A percentile compares a stretch with the other conserved stretches of the same genome.
Conservation (phyloP, 2,329 filamentous ascomycete species). For the Ophiostoma sp. region DNA sequence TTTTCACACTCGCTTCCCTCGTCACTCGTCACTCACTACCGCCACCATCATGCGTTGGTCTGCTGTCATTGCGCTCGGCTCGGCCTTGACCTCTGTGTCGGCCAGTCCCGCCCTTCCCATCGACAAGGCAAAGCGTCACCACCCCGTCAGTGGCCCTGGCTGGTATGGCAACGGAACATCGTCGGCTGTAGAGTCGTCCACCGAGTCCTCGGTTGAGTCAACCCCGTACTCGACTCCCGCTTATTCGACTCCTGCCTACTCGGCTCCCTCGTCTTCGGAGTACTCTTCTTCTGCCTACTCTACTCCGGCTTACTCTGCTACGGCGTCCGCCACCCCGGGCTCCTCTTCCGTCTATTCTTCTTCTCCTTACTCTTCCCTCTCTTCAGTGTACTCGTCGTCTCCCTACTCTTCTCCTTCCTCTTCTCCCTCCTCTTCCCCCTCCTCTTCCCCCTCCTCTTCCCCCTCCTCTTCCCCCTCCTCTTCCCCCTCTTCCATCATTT, state of each 20-base stretch:
- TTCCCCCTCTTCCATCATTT: background rate
- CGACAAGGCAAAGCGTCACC: background rate
- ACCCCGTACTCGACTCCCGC: background rate
- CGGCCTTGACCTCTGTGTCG: conserved; percentile 19
- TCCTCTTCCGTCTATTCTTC: background rate
- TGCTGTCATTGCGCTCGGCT: conserved; percentile 21
- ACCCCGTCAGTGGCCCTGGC: background rate
- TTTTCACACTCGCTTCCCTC: background rate
- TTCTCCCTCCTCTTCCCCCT: background rate
- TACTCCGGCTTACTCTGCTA: background rate
- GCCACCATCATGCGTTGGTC: conserved; percentile 22
- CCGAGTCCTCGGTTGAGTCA: background rate
- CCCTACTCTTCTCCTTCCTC: background rate
- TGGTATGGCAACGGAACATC: conserved; percentile 11
- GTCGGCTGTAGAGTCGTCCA: background rate
- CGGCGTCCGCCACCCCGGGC: background rate
- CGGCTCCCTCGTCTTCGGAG: background rate
- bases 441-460: background rate
- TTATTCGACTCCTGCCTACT: background rate
- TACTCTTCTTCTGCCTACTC: background rate
- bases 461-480: conserved; percentile 7
- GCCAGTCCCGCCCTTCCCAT: conserved; percentile 18
- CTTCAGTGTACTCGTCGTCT: conserved; percentile 7
- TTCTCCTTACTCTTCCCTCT: background rate
- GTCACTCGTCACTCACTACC: background rate